Base-by-base conservation (phyloP, 2,329 filamentous ascomycete species). In the Neofusicoccum laricinum region DNA sequence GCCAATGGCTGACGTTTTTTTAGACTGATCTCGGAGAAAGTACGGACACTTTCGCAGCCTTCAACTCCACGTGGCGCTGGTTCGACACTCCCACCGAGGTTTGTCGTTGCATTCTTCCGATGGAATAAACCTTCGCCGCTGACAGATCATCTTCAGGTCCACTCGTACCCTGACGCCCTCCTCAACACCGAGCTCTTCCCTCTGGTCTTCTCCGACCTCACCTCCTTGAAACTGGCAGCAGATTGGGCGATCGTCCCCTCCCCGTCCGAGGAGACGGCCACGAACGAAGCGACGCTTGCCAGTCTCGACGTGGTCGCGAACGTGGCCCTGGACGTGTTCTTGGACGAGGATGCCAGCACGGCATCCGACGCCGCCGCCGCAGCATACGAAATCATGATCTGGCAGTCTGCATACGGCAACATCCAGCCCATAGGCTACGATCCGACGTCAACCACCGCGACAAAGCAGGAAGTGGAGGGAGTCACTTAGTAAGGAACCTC, bases 321-420 rank as follows among this genome's bases (percentile, higher is more conserved):
- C 30, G 65, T 65, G n/a, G 63, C 63, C 10, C 15, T 65, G 15
- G 63, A 66, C 36, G n/a, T 66, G 32, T 66, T 66, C 30, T 41
- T 51, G 34, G 65, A 65, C 19, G 57, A 55, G 2, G 63, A 66
- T 30, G 21, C 49, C 4, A 36, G 19, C 30, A 53, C 41, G 6
- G 57, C 65, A 10, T 51, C 53, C 30, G 62, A 64, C 36, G 50
- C 64, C 11, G 40, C 50, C 15, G n/a, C 50, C 11, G 63, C 63
- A 32, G 49, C 34, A n/a, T 58, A 46, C 21, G 65, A 66, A 46
- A 61, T 66, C 51, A 66, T 66, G 65, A 51, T 66, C 43, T 66
- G 61, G 61, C 48, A 64, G 17, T 51, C 61, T 12, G 49, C 61
- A 34, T 64, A 64, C 45, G 65, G 65, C 14, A 49, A 66, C 36